Base-by-base conservation (phyloP, 2,329 filamentous ascomycete species). In the Beauveria bassiana region DNA sequence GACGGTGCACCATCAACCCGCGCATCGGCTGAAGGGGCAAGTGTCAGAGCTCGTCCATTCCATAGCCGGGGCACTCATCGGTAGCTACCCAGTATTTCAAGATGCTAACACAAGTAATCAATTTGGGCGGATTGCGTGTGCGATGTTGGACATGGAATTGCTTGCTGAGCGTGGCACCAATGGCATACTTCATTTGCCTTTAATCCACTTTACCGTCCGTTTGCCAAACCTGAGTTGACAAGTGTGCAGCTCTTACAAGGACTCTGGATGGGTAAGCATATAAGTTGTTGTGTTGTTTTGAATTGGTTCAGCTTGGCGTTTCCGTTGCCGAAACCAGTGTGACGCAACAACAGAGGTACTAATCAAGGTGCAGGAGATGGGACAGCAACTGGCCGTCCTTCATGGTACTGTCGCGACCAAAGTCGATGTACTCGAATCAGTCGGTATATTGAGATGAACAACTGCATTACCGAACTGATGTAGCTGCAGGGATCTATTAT, bases 241-340 rank as follows among this genome's bases (percentile, higher is more conserved):
- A 16, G 9, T 22, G 7, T 16, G 24, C 24, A 34, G 14, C n/a
- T 31, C 12, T 50, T 4, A 9, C 28, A 28, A 22, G 40, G 2
- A 7, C 10, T 52, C 12, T 31, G 14, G 2, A n/a, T 22, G 14
- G 34, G 12, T 3, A 22, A 34, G 31, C 5, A 51, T 22, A 7
- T 10, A 3, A 28, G 31, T 12, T 14, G 18, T 47, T 20, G 9
- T 46, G 24, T 40, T 31, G 38, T 45, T 51, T 52, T 43, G 24
- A 26, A 22, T 31, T 59, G 38, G 10, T 22, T 43, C 47, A 22
- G 38, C 40, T 59, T 45, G 47, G 24, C 24, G 40, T 52, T 59
- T 59, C 52, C n/a, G n/a, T 59, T 52, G 40, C 57, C 57, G 57
- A 59, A 26, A 12, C 34, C 16, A n/a, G 57, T 59, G 38, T 26